Base-by-base conservation (phyloP, 1,139 yeast genomes). In the Geotrichum reessii region DNA sequence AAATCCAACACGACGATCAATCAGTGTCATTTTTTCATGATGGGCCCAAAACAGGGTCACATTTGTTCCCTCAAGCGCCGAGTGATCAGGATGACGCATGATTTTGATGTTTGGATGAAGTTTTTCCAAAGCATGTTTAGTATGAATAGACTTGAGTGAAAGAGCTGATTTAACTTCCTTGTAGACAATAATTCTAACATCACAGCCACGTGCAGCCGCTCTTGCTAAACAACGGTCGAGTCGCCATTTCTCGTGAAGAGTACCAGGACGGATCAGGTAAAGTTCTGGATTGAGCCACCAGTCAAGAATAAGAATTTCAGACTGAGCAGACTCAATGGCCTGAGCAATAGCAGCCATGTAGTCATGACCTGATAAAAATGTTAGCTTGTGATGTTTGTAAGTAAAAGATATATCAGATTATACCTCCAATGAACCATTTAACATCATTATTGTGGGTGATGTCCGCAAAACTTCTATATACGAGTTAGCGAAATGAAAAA, bases 201-300 rank as follows among this genome's bases (percentile, higher is more conserved):
- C 83, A 11, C 83, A 85, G 24, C 87, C 87, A 66, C 83, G 83
- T 63, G 76, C 78, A 0, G 87, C 87, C 60, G 83, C 83, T 60
- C 85, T 71, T 65, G 81, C 83, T 58, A 83, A 72, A 7, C 82
- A 66, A 66, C 86, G 72, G 67, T 83, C 87, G 53, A 83, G 70
- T 70, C 87, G 75, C 80, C 83, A 83, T 63, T 82, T 83, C 65
- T 83, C 86, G 62, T 82, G 82, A 14, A 86, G 85, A 67, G 81
- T 80, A 0, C 85, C 85, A 0, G 86, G 86, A 61, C 87, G 72
- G 64, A 86, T 75, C 65, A 83, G 71, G 62, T 82, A 83, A 12
- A 83, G 65, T 64, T 83, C 86, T 0, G 87, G 87, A 1, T 84
- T 77, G 14, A 83, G 69, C 87, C 86, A 83, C 87, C 87, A 83